phyloP scores from a whole-genome alignment of 1,139 yeast species.

The Debaryomycetaceae sp. region DNA sequence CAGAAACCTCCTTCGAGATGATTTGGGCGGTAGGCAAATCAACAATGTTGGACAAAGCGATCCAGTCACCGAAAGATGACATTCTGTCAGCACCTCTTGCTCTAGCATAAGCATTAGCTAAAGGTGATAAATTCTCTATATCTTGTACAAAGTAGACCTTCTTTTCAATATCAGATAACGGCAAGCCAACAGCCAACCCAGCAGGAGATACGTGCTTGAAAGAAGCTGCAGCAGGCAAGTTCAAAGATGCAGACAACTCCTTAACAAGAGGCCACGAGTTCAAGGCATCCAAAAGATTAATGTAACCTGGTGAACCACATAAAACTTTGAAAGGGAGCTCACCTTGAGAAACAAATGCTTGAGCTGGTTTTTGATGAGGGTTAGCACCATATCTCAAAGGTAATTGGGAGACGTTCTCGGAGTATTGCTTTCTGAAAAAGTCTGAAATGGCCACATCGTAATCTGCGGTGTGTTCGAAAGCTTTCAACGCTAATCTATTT shows the following conservation, averaged over 20 bases:
- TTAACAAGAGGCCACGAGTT: conserved; percentile 99
- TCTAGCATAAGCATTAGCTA: conserved; percentile 97
- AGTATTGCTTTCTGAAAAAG: conserved; percentile 94
- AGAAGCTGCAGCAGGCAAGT: conserved; percentile 97
- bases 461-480: conserved; percentile 97
- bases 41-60: conserved; percentile 93
- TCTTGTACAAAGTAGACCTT: conserved; percentile 92
- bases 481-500: conserved; percentile 87
- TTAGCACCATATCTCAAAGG: conserved; percentile 97
- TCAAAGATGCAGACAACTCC: conserved; percentile 90
- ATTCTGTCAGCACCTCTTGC: conserved; percentile 99
- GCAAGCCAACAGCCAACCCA: conserved; percentile 96
- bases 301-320: conserved; percentile 95
- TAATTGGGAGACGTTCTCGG: conserved; percentile 84
- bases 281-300: conserved; percentile 90
- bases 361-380: conserved; percentile 99
- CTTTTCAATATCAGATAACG: conserved; percentile 86
- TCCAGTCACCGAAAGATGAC: conserved; percentile 98
- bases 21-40: conserved; percentile 96
- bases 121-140: conserved; percentile 90
- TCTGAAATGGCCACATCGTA: conserved; percentile 95
- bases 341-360: conserved; percentile 85
- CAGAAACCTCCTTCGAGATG: conserved; percentile 95
- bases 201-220: conserved; percentile 99
- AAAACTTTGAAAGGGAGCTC: conserved; percentile 91